These are phyloP conservation scores for Viola pubescens DNA, from an alignment of 441 rosid genomes.

Conservation along the genomic window DNA sequence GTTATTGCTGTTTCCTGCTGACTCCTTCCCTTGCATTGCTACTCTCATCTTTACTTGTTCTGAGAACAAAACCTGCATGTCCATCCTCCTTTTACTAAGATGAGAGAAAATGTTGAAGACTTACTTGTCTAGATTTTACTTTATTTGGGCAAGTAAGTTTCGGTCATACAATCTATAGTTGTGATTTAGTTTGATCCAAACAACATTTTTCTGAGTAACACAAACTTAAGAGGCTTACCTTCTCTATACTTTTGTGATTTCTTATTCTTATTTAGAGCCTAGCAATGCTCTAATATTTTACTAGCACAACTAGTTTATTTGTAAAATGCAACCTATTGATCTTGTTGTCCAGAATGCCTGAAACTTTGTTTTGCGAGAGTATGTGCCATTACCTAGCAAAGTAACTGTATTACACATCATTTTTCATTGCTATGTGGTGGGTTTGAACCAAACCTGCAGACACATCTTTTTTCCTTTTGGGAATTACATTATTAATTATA, in stretches of 20 bases:
- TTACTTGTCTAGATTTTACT: neutral
- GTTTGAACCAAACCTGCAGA: neutral
- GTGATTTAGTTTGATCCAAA: neutral
- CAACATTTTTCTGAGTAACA: neutral
- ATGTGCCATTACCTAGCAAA: neutral
- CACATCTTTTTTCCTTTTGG: neutral
- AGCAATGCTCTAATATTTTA: no score
- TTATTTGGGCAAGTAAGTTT: neutral
- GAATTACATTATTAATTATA: no score
- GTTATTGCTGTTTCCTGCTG: constrained; percentile 27
- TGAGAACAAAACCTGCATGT: constrained; percentile 55
- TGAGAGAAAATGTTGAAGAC: constrained; percentile 7
- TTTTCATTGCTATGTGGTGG: neutral
- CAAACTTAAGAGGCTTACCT: neutral
- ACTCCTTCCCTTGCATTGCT: constrained; percentile 53
- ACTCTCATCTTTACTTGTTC: constrained; percentile 73
- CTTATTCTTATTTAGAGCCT: no score
- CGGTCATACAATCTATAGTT: neutral
- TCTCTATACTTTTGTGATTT: no score
- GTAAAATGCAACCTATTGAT: no score
- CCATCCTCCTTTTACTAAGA: constrained; percentile 9
- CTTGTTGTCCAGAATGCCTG: neutral
- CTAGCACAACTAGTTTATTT: no score
- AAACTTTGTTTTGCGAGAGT: neutral
- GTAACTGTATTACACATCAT: neutral